Conservation (phyloP, 1,284 basidiomycete species). For the Sporisorium scitamineum region DNA sequence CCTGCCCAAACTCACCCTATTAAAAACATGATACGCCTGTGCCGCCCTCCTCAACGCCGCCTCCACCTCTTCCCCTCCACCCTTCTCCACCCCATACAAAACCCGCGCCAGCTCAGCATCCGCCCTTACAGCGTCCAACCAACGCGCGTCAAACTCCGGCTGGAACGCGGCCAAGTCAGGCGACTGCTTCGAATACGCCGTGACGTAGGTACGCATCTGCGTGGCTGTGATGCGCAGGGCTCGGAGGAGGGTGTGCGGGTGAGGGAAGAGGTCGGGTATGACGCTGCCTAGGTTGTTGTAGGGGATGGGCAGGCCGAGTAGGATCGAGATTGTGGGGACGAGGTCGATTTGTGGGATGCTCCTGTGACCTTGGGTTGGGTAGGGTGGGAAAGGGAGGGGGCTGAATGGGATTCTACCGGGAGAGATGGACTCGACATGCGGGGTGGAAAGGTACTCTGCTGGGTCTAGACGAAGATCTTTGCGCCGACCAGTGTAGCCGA, state of each 20-base stretch:
- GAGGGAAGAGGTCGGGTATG: conserved; percentile 86
- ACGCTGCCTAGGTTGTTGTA: conserved; percentile 93
- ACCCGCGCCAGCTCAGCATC: conserved; percentile 49
- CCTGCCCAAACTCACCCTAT: conserved; percentile 76
- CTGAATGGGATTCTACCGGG: conserved; percentile 49
- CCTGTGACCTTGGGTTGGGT: conserved; percentile 72
- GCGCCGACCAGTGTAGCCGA: conserved; percentile 13
- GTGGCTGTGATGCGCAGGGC: conserved; percentile 81
- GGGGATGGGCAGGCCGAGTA: conserved; percentile 91
- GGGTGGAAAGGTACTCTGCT: conserved; percentile 22
- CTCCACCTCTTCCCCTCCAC: conserved; percentile 9
- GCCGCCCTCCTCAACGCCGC: conserved; percentile 32
- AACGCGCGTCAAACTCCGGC: conserved; percentile 59
- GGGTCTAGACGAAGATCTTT: conserved; percentile 5
- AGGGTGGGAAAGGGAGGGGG: conserved; percentile 55
- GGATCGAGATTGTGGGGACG: conserved; percentile 87
- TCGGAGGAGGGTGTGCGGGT: conserved; percentile 71
- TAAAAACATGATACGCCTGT: conserved; percentile 72
- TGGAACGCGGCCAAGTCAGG: conserved; percentile 74
- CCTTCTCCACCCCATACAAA: background rate
- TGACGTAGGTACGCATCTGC: conserved; percentile 83
- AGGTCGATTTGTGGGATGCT: conserved; percentile 93
- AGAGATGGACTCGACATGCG: conserved; percentile 12
- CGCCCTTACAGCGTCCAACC: conserved; percentile 46
- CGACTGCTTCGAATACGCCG: conserved; percentile 78